phyloP scores from a whole-genome alignment of 2,329 filamentous ascomycete genomes.

The Fusarium goolgardi region DNA sequence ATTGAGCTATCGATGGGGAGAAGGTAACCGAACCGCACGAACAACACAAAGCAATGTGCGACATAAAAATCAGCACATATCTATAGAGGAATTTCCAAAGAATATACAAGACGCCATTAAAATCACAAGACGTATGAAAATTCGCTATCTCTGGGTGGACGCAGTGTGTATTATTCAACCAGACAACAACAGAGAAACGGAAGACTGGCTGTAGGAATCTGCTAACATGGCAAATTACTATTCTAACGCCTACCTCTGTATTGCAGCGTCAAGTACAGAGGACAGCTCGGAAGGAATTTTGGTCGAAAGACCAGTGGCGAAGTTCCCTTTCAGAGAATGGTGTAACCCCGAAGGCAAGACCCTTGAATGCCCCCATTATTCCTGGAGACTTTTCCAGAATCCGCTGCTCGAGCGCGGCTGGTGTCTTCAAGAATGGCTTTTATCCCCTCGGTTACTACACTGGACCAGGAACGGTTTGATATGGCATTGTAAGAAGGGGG shows the following conservation, averaged over 20 bases:
- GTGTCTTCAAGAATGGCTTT: not conserved
- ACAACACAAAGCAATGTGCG: not conserved
- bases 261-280: not conserved
- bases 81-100: accelerated
- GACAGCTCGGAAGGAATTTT: not conserved
- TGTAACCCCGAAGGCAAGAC: accelerated
- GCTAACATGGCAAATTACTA: not conserved
- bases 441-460: not conserved
- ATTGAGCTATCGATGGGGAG: not conserved
- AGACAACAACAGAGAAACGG: not conserved
- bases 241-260: not conserved
- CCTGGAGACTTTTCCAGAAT: not conserved
- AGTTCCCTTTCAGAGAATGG: not conserved
- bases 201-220: not conserved
- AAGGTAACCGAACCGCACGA: not conserved
- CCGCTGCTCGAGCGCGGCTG: not conserved
- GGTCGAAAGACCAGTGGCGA: accelerated
- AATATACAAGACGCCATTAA: not conserved
- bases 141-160: not conserved
- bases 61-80: accelerated
- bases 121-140: not conserved
- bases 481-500: not conserved
- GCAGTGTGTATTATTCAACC: not conserved
- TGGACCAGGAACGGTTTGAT: not conserved
- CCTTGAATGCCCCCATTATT: not conserved